Evolutionary conservation across 2,329 filamentous ascomycete genomes (phyloP).

Genomic region (Setomelanomma holmii): DNA sequence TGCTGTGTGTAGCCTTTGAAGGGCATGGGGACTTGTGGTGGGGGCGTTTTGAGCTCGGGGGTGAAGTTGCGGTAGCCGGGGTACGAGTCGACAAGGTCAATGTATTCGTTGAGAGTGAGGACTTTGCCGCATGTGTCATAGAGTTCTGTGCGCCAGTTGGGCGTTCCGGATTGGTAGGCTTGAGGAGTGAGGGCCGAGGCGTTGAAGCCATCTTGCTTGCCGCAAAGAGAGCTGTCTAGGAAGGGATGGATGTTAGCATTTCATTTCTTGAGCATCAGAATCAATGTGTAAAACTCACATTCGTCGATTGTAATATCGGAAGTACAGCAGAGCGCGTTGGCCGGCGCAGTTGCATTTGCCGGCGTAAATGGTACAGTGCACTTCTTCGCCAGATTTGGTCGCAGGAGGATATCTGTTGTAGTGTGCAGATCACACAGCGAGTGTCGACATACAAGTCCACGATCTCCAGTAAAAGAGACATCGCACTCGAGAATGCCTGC

Average conservation of each 20-base stretch:
- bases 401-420: constrained; percentile 70
- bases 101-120: constrained; percentile 65
- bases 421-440: constrained; percentile 72
- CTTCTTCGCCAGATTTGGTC: constrained; percentile 68
- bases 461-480: constrained; percentile 70
- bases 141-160: constrained; percentile 67
- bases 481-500: constrained; percentile 73
- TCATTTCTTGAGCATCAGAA: background rate
- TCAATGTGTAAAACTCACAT: constrained; percentile 3
- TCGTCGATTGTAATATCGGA: constrained; percentile 27
- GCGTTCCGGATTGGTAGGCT: constrained; percentile 64
- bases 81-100: constrained; percentile 60
- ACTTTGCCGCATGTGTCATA: constrained; percentile 67
- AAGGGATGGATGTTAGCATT: background rate
- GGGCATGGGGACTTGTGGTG: constrained; percentile 64
- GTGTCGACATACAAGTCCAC: constrained; percentile 72
- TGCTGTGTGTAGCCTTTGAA: constrained; percentile 70
- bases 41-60: constrained; percentile 69
- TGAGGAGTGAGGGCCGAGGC: constrained; percentile 62
- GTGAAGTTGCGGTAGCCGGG: constrained; percentile 66
- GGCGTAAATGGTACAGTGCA: constrained; percentile 69
- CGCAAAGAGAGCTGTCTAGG: constrained; percentile 18
- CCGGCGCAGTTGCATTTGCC: constrained; percentile 42
- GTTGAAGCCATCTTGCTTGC: constrained; percentile 60
- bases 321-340: constrained; percentile 26